Percentiles rank a stretch among this genome's conserved stretches.
These are phyloP conservation scores for Meira nashicola DNA, from an alignment of 1,284 basidiomycete species.

Conservation along the genomic window DNA sequence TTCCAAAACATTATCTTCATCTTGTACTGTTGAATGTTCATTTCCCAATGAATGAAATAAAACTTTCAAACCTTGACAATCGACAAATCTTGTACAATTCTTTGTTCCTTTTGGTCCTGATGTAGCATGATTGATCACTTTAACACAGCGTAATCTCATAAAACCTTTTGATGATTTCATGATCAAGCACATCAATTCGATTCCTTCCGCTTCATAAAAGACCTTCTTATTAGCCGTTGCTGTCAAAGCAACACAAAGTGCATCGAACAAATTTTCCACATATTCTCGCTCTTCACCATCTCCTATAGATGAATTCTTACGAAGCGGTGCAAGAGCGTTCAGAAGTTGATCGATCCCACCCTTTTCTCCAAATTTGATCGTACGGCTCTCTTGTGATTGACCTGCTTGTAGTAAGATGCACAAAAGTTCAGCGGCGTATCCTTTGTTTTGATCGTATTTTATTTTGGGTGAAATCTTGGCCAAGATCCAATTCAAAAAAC, in stretches of 20 bases:
- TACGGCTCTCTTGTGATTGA: constrained; percentile 18
- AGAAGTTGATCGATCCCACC: constrained; percentile 76
- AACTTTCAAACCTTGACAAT: constrained; percentile 77
- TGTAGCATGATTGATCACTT: constrained; percentile 84
- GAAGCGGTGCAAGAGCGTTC: constrained; percentile 64
- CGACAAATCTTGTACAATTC: constrained; percentile 80
- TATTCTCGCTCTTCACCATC: constrained; percentile 91
- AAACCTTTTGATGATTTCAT: constrained; percentile 66
- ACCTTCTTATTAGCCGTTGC: constrained; percentile 72
- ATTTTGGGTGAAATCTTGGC: constrained; percentile 63
- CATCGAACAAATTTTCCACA: constrained; percentile 92
- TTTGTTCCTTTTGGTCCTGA: constrained; percentile 66
- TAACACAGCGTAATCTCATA: constrained; percentile 60
- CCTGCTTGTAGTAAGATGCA: constrained; percentile 66
- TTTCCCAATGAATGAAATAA: constrained; percentile 60
- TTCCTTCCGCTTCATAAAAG: constrained; percentile 84
- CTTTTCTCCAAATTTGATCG: constrained; percentile 51
- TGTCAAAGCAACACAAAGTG: constrained; percentile 67
- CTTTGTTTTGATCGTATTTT: constrained; percentile 49
- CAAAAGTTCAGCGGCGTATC: constrained; percentile 61
- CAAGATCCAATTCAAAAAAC: constrained; percentile 73
- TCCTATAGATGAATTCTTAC: constrained; percentile 72
- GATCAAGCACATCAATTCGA: constrained; percentile 92
- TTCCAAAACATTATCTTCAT: constrained; percentile 78
- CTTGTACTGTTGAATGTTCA: constrained; percentile 55